Evolutionary conservation across 208 protist species (phyloP), one percentile per base, ranked within the genome.

Genomic region (Hexamita inflata): DNA sequence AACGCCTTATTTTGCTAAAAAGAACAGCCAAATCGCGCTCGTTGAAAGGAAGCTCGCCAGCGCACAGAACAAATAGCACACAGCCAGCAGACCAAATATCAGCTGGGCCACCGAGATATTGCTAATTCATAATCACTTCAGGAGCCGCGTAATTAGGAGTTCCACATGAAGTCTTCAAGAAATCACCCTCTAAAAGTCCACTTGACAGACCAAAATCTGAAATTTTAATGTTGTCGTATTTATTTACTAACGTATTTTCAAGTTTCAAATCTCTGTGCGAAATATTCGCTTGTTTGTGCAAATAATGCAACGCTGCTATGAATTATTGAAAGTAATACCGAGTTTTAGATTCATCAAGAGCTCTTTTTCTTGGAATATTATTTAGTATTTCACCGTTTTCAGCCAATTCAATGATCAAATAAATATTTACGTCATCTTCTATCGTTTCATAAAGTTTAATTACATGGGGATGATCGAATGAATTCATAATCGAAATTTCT

Each of bases 401-500:
- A 0, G 80, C 85, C 53, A 68, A 80, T 67, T 88, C 85, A 45
- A 86, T 78, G 0, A 85, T 59, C 28, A 86, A 82, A 57, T 83
- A 76, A 7, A 67, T 73, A 34, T 79, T 35, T 28, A 1, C 59
- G 9, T 34, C 4, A 35, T 30, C 61, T n/a, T 82, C 60, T 35
- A 83, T 81, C 0, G 73, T 58, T 58, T 83, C 77, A 70, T 74
- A 81, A 7, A 84, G 59, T 11, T 60, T 53, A 2, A 97, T 97
- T 77, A 99, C 97, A 84, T 98, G 94, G 26, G 95, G 93, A 79
- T 99, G 96, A 30, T 90, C 86, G 80, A 98, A 96, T 45, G 96
- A 84, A 77, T 91, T 92, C 53, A 98, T 83, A 74, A 98, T 96
- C 76, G 93, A 88, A 66, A 99, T 98, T 78, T 99, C 96, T 32